A percentile compares a stretch with the other conserved stretches of the same genome.
phyloP scores from a whole-genome alignment of 2,329 filamentous ascomycete genomes.

The Colletotrichum sp. region DNA sequence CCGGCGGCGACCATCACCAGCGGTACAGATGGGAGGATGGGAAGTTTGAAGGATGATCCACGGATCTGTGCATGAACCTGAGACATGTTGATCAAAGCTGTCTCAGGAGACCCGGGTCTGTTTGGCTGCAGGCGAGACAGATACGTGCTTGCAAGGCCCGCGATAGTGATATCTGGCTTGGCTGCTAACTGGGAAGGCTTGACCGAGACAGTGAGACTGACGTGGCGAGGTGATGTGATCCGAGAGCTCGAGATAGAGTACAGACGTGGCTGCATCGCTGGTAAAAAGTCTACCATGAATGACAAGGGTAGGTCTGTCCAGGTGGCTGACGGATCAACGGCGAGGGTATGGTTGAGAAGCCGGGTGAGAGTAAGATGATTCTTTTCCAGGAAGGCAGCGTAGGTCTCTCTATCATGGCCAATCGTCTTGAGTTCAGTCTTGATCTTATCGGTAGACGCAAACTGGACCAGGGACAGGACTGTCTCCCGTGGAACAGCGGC shows the following conservation, averaged over 20 bases:
- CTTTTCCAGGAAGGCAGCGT: background rate
- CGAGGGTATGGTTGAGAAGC: background rate
- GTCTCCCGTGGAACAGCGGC: background rate
- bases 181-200: background rate
- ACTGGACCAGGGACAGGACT: background rate
- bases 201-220: background rate
- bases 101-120: background rate
- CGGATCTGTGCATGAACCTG: background rate
- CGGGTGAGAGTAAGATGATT: background rate
- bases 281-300: background rate
- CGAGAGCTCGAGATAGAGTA: background rate
- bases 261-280: background rate
- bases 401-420: background rate
- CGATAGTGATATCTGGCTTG: background rate
- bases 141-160: background rate
- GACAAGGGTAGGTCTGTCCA: background rate
- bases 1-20: conserved; percentile 58
- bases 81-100: background rate
- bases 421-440: background rate
- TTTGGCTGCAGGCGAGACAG: background rate
- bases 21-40: conserved; percentile 43
- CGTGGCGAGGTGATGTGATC: background rate
- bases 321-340: background rate
- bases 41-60: conserved; percentile 49
- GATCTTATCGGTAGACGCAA: background rate